These are phyloP conservation scores for Tranzscheliella williamsii DNA, from an alignment of 1,284 basidiomycete genomes.

Conservation along the genomic window DNA sequence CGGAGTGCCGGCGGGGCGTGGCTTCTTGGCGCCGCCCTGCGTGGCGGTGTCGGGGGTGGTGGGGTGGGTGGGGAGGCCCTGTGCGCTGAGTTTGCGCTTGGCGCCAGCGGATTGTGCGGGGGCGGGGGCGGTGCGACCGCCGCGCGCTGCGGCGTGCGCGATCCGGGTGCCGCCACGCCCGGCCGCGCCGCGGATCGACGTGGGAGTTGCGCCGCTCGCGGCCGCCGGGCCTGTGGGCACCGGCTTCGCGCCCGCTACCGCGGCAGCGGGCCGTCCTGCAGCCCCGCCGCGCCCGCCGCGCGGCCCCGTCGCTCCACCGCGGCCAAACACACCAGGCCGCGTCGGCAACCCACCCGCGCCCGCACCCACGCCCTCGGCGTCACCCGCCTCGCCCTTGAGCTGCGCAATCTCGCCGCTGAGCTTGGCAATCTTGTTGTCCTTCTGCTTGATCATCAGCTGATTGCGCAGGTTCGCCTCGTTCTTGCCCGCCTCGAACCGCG, in stretches of 20 bases:
- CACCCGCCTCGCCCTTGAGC: constrained; percentile 42
- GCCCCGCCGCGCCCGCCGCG: constrained; percentile 1
- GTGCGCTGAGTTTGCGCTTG: constrained; percentile 30
- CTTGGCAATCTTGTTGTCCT: constrained; percentile 56
- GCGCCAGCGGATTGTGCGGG: constrained; percentile 8
- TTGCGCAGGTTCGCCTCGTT: constrained; percentile 58
- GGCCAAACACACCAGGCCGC: constrained; percentile 27
- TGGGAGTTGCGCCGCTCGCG: constrained; percentile 2
- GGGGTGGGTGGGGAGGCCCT: constrained; percentile 12
- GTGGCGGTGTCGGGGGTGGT: neutral
- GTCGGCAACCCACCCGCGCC: constrained; percentile 3
- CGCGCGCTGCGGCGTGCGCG: constrained; percentile 20
- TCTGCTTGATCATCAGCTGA: constrained; percentile 55
- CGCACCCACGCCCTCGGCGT: constrained; percentile 4
- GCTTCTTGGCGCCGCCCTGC: constrained; percentile 24
- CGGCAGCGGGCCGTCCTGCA: neutral
- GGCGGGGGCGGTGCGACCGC: constrained; percentile 13
- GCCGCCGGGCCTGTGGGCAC: constrained; percentile 25
- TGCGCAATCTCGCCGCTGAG: constrained; percentile 52
- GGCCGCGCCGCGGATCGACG: constrained; percentile 36
- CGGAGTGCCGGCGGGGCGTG: constrained; percentile 22
- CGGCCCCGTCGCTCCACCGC: constrained; percentile 22
- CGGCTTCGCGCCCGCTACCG: constrained; percentile 1
- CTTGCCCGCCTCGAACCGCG: constrained; percentile 58
- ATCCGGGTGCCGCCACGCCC: constrained; percentile 18